Conservation (phyloP, 1,139 yeast genomes). For the Hyphopichia pseudoburtonii region DNA sequence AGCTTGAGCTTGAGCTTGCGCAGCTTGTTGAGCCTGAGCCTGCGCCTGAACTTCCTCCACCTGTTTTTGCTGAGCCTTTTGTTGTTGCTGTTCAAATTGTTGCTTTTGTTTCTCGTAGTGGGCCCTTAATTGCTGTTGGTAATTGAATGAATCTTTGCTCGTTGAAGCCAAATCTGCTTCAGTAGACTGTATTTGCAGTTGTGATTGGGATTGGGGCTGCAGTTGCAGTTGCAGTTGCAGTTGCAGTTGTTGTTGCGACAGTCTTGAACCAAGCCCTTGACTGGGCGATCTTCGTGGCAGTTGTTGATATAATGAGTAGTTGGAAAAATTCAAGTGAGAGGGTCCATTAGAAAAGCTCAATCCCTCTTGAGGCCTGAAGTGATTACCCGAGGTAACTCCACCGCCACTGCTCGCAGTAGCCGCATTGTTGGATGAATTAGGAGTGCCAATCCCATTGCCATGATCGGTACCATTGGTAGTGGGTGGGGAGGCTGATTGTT, state of each 20-base stretch:
- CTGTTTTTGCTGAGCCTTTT: slow-evolving; percentile 10
- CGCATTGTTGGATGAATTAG: slow-evolving; percentile 2
- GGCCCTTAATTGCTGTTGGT: slow-evolving; percentile 27
- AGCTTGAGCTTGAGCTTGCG: slow-evolving; percentile 9
- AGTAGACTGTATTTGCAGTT: not conserved
- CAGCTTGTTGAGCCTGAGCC: slow-evolving; percentile 8
- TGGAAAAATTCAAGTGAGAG: slow-evolving; percentile 13
- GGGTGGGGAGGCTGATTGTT: slow-evolving; percentile 5
- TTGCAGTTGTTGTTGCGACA: slow-evolving; percentile 5
- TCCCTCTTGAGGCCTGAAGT: slow-evolving; percentile 32
- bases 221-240: slow-evolving; percentile 5
- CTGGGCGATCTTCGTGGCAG: slow-evolving; percentile 11
- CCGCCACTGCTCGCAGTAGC: slow-evolving; percentile 6
- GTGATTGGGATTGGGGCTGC: slow-evolving; percentile 2
- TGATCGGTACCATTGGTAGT: not conserved
- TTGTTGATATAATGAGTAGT: slow-evolving; percentile 15
- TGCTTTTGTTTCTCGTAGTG: slow-evolving; percentile 29
- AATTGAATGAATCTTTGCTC: slow-evolving; percentile 17
- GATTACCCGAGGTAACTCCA: slow-evolving; percentile 18
- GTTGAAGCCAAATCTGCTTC: not conserved
- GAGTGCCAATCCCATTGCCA: too few relatives aligned
- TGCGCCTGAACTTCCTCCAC: slow-evolving; percentile 11
- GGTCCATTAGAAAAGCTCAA: slow-evolving; percentile 23
- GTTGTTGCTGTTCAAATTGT: slow-evolving; percentile 14
- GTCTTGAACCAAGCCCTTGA: slow-evolving; percentile 9